Base-by-base conservation (phyloP, 441 rosid genomes). In the Croton laevigatus region DNA sequence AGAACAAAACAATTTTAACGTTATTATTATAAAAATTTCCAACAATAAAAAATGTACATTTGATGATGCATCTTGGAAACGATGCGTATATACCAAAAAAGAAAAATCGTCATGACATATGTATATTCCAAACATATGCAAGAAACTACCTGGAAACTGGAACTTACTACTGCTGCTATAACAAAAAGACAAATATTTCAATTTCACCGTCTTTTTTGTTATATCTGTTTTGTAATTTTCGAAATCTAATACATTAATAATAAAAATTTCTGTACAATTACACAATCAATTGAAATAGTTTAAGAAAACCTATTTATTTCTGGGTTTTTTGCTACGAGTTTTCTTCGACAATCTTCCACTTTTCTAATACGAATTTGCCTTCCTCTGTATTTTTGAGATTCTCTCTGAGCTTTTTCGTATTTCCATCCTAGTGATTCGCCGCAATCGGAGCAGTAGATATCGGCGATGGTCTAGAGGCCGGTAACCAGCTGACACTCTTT, bases 401-500 rank as follows among this genome's bases (percentile, higher is more conserved):
- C 89, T 72, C 79, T 85, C 55, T 79, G 86, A 5, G 90, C 90
- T 52, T 78, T 81, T 71, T 79, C 86, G 12, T 86, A 88, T 74
- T 86, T 86, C 92, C 93, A 88, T 16, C 93, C 93, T 68, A 88
- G 52, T 34, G 78, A 73, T 74, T 78, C 83, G 7, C 76, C 80
- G 71, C 90, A 88, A 46, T 83, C 86, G 34, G 75, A 69, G 79
- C 93, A 88, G 78, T 68, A 73, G 32, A 84, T 78, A 52, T 88
- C 90, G 12, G 86, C 89, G n/a, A 88, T 83, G 0, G 87, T 86
- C 80, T 84, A 88, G 65, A 88, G 88, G 37, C 93, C 93, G 0
- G 93, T 84, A 52, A 84, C 73, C 46, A 88, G 80, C 55, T 66
- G 85, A 79, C 87, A 76, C 49, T 88, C 87, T 78, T n/a, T n/a